Evolutionary conservation across 2,329 filamentous ascomycete species (phyloP).

Genomic region (Grosmannia serpens): DNA sequence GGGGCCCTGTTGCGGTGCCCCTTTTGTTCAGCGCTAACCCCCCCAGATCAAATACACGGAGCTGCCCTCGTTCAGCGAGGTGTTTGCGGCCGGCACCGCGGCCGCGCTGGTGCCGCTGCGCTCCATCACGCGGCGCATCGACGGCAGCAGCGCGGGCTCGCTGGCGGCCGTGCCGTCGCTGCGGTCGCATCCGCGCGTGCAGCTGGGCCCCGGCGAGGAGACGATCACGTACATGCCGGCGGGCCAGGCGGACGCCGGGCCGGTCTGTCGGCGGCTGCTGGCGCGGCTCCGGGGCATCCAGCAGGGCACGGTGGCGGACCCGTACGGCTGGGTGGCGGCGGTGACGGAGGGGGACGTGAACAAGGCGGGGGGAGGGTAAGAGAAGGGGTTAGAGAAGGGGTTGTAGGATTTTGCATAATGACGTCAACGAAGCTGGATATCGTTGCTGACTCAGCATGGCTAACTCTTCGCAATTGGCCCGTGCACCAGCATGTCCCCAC

Average conservation of each 20-base stretch:
- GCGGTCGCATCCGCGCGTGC: slow-evolving; percentile 22
- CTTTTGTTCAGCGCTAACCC: neutral
- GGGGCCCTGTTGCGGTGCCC: neutral
- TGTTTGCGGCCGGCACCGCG: slow-evolving; percentile 86
- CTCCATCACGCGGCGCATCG: slow-evolving; percentile 62
- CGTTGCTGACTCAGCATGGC: too few relatives aligned
- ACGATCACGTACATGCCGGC: slow-evolving; percentile 44
- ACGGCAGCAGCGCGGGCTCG: slow-evolving; percentile 26
- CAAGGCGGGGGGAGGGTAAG: slow-evolving; percentile 16
- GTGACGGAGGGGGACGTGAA: slow-evolving; percentile 34
- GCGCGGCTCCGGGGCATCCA: slow-evolving; percentile 76
- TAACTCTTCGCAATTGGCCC: too few relatives aligned
- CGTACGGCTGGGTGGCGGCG: slow-evolving; percentile 57
- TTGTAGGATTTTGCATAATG: too few relatives aligned
- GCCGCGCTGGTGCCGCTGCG: slow-evolving; percentile 85
- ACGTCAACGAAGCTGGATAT: too few relatives aligned
- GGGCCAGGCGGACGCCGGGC: slow-evolving; percentile 56
- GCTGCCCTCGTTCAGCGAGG: slow-evolving; percentile 49
- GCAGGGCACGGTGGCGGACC: slow-evolving; percentile 65
- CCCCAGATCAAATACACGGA: slow-evolving; percentile 51
- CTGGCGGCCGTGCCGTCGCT: slow-evolving; percentile 16
- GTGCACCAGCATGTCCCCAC: too few relatives aligned
- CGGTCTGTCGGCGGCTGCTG: slow-evolving; percentile 61
- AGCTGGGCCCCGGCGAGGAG: slow-evolving; percentile 27
- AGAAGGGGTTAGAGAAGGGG: neutral